Conservation (phyloP, 2,329 filamentous ascomycete genomes). For the Botryosphaeria dothidea region DNA sequence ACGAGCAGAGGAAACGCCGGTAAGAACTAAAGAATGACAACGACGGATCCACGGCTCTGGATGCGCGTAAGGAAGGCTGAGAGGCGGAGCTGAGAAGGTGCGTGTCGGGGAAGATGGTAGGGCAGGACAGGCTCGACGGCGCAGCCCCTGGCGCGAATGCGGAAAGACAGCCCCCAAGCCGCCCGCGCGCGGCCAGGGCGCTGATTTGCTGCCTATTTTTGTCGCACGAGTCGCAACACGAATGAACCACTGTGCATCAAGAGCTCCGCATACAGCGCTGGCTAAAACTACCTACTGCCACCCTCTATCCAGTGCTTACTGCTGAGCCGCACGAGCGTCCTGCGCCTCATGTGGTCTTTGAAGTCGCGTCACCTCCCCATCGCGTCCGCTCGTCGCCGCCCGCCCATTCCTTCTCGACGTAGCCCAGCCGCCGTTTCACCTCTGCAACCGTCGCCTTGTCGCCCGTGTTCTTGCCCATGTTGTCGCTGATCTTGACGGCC, state of each 20-base stretch:
- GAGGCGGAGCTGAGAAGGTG: conserved; percentile 6
- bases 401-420: conserved; percentile 80
- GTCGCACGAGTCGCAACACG: conserved; percentile 13
- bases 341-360: background rate
- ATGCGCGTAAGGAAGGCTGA: conserved; percentile 16
- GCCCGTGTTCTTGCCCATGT: conserved; percentile 91
- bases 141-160: conserved; percentile 18
- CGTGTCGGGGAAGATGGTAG: conserved; percentile 14
- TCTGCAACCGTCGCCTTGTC: conserved; percentile 74
- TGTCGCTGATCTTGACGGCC: conserved; percentile 88
- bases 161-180: conserved; percentile 11
- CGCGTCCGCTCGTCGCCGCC: conserved; percentile 80
- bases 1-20: conserved; percentile 11
- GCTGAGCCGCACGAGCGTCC: background rate
- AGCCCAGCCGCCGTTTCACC: conserved; percentile 84
- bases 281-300: background rate
- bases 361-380: conserved; percentile 60
- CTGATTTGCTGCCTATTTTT: conserved; percentile 17
- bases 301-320: conserved; percentile 1
- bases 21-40: conserved; percentile 16
- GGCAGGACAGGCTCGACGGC: conserved; percentile 2
- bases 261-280: conserved; percentile 2
- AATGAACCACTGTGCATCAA: conserved; percentile 12
- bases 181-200: conserved; percentile 1
- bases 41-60: conserved; percentile 16